phyloP scores from a whole-genome alignment of 768 basidiomycete genomes.

The Floccularia luteovirens region DNA sequence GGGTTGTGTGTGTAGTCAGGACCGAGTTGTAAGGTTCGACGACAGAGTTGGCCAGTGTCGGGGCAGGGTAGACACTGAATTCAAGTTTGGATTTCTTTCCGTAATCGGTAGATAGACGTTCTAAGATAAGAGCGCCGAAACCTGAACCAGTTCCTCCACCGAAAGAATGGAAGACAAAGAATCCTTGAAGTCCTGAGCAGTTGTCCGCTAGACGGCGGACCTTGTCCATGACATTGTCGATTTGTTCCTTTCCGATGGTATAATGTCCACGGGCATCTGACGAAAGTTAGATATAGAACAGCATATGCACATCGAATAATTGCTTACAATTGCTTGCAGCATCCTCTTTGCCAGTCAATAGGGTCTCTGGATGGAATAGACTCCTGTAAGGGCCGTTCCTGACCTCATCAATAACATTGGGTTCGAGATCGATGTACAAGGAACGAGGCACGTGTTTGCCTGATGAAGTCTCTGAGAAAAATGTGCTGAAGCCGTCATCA shows the following conservation, averaged over 20 bases:
- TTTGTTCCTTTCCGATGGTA: constrained; percentile 97
- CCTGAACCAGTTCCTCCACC: constrained; percentile 99
- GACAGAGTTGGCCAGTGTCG: constrained; percentile 89
- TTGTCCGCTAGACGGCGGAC: constrained; percentile 95
- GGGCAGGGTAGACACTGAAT: constrained; percentile 96
- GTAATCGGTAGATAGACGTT: constrained; percentile 95
- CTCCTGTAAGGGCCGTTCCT: constrained; percentile 91
- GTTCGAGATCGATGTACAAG: constrained; percentile 95
- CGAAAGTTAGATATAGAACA: too few species aligned
- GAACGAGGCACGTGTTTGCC: constrained; percentile 98
- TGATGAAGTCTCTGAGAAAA: constrained; percentile 96
- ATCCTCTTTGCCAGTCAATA: constrained; percentile 98
- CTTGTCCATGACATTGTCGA: constrained; percentile 96
- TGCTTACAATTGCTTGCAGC: constrained; percentile 95
- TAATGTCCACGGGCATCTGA: constrained; percentile 98
- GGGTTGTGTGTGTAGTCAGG: constrained; percentile 96
- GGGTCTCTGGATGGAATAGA: constrained; percentile 98
- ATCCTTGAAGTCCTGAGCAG: constrained; percentile 96
- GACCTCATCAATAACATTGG: constrained; percentile 97
- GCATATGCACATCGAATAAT: neutral
- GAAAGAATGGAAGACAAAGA: constrained; percentile 99
- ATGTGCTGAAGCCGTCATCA: constrained; percentile 95
- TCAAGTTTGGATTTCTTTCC: constrained; percentile 99
- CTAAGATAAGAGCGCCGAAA: constrained; percentile 95
- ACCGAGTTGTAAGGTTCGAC: constrained; percentile 99